These are phyloP conservation scores for Colletotrichum phormii DNA, from an alignment of 2,329 filamentous ascomycete genomes.

Conservation along the genomic window DNA sequence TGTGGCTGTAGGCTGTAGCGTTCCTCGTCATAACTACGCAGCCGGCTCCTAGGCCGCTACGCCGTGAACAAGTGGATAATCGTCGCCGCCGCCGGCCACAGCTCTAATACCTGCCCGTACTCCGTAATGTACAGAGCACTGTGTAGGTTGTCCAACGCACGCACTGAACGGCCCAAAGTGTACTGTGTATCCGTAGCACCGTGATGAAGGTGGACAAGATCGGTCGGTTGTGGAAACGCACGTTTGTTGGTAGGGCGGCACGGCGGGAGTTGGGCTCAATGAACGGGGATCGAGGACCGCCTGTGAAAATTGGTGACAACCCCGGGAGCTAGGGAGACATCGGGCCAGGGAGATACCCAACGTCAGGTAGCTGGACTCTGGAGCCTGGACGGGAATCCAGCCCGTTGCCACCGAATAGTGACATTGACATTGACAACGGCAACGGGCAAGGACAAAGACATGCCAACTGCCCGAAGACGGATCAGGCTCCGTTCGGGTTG, in stretches of 20 bases:
- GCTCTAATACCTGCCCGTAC: neutral
- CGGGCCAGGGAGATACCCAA: neutral
- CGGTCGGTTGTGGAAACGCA: slow-evolving; percentile 2
- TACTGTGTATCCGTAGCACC: neutral
- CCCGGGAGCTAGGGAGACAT: neutral
- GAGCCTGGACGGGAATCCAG: slow-evolving; percentile 1
- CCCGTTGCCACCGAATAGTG: neutral
- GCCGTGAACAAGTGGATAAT: slow-evolving; percentile 4
- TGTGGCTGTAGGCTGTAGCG: neutral
- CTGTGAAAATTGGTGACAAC: neutral
- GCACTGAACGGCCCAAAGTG: neutral
- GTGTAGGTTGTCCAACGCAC: neutral
- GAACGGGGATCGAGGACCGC: slow-evolving; percentile 16
- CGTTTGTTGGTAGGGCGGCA: neutral
- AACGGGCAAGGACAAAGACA: neutral
- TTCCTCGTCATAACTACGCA: slow-evolving; percentile 24
- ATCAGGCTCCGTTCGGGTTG: slow-evolving; percentile 1
- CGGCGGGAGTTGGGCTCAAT: slow-evolving; percentile 4
- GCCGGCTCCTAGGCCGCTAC: slow-evolving; percentile 7
- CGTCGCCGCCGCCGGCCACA: slow-evolving; percentile 4
- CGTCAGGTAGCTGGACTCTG: neutral
- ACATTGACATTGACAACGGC: neutral
- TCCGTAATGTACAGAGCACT: too few relatives aligned
- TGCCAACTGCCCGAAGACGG: slow-evolving; percentile 11
- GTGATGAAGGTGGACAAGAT: neutral